Percentiles rank a stretch among this genome's conserved stretches.
Conservation (phyloP, 768 basidiomycete genomes). For the Lactarius evosmus region DNA sequence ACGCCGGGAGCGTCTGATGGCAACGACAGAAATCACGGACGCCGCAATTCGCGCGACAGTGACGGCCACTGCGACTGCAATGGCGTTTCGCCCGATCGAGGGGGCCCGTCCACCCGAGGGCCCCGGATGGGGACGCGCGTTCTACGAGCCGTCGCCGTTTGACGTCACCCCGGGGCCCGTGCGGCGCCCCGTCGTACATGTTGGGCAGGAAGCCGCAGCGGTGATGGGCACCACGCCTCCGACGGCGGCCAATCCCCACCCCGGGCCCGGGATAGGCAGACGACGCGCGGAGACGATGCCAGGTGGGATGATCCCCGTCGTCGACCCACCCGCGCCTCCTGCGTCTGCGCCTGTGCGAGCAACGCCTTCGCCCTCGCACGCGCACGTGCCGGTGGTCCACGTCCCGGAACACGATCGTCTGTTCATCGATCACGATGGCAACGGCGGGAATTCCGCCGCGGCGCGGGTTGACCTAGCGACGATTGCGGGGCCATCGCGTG, state of each 20-base stretch:
- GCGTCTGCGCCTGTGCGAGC: background rate
- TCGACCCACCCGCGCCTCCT: conserved; percentile 17
- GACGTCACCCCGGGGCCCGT: conserved; percentile 14
- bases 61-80: conserved; percentile 22
- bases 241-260: background rate
- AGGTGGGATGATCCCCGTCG: conserved; percentile 27
- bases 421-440: conserved; percentile 5
- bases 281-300: conserved; percentile 30
- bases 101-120: conserved; percentile 20
- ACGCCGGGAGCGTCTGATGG: conserved; percentile 22
- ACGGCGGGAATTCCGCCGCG: background rate
- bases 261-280: conserved; percentile 10
- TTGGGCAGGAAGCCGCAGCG: conserved; percentile 23
- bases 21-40: conserved; percentile 26
- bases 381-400: background rate
- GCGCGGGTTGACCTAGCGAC: conserved; percentile 28
- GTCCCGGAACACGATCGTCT: conserved; percentile 20
- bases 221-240: background rate
- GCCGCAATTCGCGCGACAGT: conserved; percentile 25
- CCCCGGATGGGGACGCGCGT: conserved; percentile 28
- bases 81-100: conserved; percentile 23
- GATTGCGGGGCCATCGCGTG: conserved; percentile 26
- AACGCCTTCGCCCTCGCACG: background rate
- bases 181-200: conserved; percentile 21
- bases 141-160: conserved; percentile 28